A percentile compares a stretch with the other conserved stretches of the same genome.
Conservation (phyloP, 2,329 filamentous ascomycete species). For the Hortaea sp. region DNA sequence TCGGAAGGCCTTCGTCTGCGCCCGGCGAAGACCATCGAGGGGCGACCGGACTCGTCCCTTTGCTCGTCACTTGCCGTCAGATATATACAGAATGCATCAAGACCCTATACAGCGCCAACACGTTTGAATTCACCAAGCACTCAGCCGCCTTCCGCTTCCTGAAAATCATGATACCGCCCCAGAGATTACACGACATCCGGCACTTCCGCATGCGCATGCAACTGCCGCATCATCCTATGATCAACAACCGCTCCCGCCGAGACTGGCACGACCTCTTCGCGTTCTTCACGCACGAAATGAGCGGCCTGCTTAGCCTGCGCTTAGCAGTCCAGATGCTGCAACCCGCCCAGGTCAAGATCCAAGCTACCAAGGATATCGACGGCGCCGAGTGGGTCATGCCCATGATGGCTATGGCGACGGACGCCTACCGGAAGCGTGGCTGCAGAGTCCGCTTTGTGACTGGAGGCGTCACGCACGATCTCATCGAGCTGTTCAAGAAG, state of each 20-base stretch:
- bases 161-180: conserved; percentile 19
- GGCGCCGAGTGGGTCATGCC: conserved; percentile 20
- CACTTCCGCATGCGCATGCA: conserved; percentile 21
- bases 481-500: conserved; percentile 11
- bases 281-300: conserved; percentile 21
- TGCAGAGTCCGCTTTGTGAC: conserved; percentile 21
- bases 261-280: conserved; percentile 23
- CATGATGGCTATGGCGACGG: conserved; percentile 21
- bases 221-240: conserved; percentile 20
- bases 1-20: conserved; percentile 9
- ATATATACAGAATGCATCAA: conserved; percentile 22
- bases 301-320: conserved; percentile 18
- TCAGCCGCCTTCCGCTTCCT: conserved; percentile 23
- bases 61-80: conserved; percentile 21
- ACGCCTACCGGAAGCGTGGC: conserved; percentile 15
- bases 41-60: conserved; percentile 17
- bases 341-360: conserved; percentile 19
- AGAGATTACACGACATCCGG: conserved; percentile 17
- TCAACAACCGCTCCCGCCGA: conserved; percentile 19
- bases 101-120: conserved; percentile 22
- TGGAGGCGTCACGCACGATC: conserved; percentile 15
- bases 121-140: conserved; percentile 24
- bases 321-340: conserved; percentile 20
- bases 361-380: conserved; percentile 15
- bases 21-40: conserved; percentile 11